Evolutionary conservation across 441 rosid genomes (phyloP).

Genomic region (Omphalea diandra): DNA sequence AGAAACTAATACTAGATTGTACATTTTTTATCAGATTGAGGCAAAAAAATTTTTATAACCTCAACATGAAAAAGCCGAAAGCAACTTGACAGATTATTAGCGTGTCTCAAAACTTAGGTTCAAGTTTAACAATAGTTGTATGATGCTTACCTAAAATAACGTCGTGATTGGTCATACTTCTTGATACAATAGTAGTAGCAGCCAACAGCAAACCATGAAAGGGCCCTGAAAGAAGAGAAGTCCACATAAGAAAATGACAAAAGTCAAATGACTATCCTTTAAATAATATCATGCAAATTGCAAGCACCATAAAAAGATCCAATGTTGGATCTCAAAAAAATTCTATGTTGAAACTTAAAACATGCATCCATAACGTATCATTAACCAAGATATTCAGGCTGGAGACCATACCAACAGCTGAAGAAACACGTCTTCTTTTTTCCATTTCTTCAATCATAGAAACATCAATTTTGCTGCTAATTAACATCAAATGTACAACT

Average conservation of each 20-base stretch:
- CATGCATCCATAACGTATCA: neutral
- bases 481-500: neutral
- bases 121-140: constrained; percentile 9
- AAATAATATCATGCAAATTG: neutral
- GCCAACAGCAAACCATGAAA: constrained; percentile 98
- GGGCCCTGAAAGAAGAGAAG: constrained; percentile 58
- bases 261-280: neutral
- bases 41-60: too few relatives aligned
- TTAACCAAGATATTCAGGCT: neutral
- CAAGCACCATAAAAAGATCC: neutral
- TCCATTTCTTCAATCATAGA: neutral
- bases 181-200: constrained; percentile 95
- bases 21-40: too few relatives aligned
- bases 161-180: constrained; percentile 83
- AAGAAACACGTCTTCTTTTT: neutral
- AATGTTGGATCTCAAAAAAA: too few relatives aligned
- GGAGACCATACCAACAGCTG: neutral
- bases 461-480: neutral
- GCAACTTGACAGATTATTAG: too few relatives aligned
- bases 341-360: neutral
- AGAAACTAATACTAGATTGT: too few relatives aligned
- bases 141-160: constrained; percentile 70
- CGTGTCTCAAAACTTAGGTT: too few relatives aligned
- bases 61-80: too few relatives aligned
- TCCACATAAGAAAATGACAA: constrained; percentile 11